These are phyloP conservation scores for Protomyces macrosporus DNA, from an alignment of 1,139 yeast species.

Conservation along the genomic window DNA sequence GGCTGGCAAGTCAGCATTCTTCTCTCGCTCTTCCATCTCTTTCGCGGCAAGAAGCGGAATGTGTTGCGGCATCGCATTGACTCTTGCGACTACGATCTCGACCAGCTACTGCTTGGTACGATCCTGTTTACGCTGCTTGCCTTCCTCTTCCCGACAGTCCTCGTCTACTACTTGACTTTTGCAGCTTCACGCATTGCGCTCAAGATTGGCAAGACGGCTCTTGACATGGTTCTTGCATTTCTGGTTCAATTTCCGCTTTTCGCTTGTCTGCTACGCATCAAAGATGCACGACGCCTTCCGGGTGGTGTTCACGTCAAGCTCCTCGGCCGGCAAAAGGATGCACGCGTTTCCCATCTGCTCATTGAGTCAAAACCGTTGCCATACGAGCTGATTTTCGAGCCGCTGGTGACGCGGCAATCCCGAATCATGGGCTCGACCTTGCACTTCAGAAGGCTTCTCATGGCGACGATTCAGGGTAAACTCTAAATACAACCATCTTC, in stretches of 20 bases:
- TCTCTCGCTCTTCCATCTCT: constrained; percentile 71
- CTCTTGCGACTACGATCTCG: constrained; percentile 73
- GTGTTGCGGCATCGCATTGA: constrained; percentile 80
- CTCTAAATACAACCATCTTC: neutral
- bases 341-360: constrained; percentile 11
- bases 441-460: constrained; percentile 6
- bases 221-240: constrained; percentile 60
- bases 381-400: constrained; percentile 15
- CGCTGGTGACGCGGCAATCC: constrained; percentile 18
- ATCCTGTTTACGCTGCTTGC: constrained; percentile 73
- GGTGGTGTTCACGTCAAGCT: constrained; percentile 42
- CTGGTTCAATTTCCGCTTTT: constrained; percentile 83
- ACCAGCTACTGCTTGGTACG: constrained; percentile 83
- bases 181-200: constrained; percentile 54
- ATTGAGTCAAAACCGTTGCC: constrained; percentile 18
- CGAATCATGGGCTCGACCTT: constrained; percentile 20
- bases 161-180: constrained; percentile 76
- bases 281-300: constrained; percentile 82
- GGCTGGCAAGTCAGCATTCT: constrained; percentile 66
- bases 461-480: neutral
- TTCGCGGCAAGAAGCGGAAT: constrained; percentile 85
- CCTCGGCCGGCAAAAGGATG: neutral
- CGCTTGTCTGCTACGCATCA: constrained; percentile 67
- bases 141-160: constrained; percentile 77
- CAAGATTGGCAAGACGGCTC: constrained; percentile 48